phyloP scores from a whole-genome alignment of 345 rosid species.

The Clausena lansium region DNA sequence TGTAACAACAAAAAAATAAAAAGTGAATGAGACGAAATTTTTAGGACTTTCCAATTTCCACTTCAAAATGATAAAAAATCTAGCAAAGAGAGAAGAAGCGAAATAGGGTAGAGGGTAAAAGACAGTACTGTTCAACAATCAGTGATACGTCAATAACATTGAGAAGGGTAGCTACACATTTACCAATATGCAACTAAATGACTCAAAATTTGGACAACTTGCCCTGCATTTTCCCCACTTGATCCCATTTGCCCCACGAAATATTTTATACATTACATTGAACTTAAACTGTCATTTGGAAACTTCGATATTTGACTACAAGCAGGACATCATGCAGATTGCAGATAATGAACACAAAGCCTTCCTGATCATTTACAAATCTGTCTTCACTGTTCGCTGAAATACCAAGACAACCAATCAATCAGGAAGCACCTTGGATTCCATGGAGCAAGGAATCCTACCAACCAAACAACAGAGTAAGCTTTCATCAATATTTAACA shows the following conservation, averaged over 20 bases:
- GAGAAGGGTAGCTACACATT: background rate
- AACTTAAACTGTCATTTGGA: constrained; percentile 1
- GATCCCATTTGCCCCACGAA: constrained; percentile 13
- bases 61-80: background rate
- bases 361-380: background rate
- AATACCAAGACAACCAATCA: background rate
- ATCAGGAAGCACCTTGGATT: constrained; percentile 2
- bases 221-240: background rate
- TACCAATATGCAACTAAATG: background rate
- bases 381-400: background rate
- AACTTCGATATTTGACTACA: background rate
- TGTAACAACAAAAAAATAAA: no score
- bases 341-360: background rate
- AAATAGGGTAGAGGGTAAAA: background rate
- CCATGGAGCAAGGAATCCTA: constrained; percentile 2
- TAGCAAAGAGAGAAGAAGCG: background rate
- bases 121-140: background rate
- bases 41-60: background rate
- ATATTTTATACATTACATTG: constrained; percentile 2
- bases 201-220: background rate
- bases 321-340: background rate
- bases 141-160: background rate
- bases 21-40: no score
- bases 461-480: constrained; percentile 13
- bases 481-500: background rate